Evolutionary conservation across 2,329 filamentous ascomycete species (phyloP), one percentile per base, ranked within the genome.

Genomic region (Penicillium glabrum): DNA sequence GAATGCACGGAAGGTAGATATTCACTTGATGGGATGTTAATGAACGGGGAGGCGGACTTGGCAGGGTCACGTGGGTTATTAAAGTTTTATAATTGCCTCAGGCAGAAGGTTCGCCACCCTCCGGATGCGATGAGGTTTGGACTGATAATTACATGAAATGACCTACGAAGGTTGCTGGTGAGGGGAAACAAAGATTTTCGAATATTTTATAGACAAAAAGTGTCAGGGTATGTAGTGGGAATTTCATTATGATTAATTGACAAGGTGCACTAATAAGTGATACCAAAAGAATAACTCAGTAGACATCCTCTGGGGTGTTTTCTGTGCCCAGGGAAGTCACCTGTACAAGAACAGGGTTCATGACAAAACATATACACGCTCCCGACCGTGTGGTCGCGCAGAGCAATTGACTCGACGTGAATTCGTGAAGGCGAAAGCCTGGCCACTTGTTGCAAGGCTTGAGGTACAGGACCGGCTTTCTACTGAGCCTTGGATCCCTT

Each of bases 401-500:
- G 23, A 56, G 47, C 44, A 46, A 53, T 48, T 48, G 35, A 43
- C 49, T 59, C 51, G 47, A 51, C 59, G 54, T 66, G 41, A 64
- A 56, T 43, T 64, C 64, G 46, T 65, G 53, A 56, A 62, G 27
- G 37, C 33, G 24, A 56, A 44, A 47, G 56, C 49, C 58, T 29
- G 31, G 45, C 31, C 19, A 45, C 24, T 43, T 35, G 29, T 26
- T 51, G 26, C 24, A 44, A 46, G 13, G 27, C 46, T 53, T 46
- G 31, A 41, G 52, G 39, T 27, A 14, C 43, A 24, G 45, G 24
- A 39, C 19, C 45, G n/a, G 23, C 26, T 37, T 43, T 61, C 62
- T 63, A 77, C 63, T 75, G 69, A 27, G 71, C 60, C 67, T 77
- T 77, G 27, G 60, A 56, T 14, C 62, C 69, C 56, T 75, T 75